A percentile compares a stretch with the other conserved stretches of the same genome.
Evolutionary conservation across 345 rosid genomes (phyloP).

Genomic region (Streptanthus diversifolius): DNA sequence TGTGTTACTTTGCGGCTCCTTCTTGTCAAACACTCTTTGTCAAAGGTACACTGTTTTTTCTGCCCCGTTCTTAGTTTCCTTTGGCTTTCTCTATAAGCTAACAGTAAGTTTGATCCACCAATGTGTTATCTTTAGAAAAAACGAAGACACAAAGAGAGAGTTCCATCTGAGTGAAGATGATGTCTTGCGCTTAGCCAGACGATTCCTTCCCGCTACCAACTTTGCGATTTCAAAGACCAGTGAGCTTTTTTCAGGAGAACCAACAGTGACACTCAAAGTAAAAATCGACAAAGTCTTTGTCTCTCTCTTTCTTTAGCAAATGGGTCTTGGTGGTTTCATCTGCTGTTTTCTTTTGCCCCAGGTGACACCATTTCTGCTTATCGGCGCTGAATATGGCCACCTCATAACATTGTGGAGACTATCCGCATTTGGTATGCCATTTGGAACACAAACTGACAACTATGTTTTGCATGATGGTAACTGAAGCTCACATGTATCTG

Average conservation of each 20-base stretch:
- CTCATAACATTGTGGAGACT: slow-evolving; percentile 72
- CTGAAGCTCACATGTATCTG: slow-evolving; percentile 13
- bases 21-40: slow-evolving; percentile 72
- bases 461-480: not conserved
- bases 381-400: slow-evolving; percentile 91
- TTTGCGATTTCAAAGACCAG: slow-evolving; percentile 60
- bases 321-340: not conserved
- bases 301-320: not conserved
- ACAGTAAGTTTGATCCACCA: not conserved
- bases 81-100: not conserved
- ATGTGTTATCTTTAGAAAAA: slow-evolving; percentile 41
- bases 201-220: slow-evolving; percentile 74
- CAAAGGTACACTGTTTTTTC: slow-evolving; percentile 42
- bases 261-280: slow-evolving; percentile 91
- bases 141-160: slow-evolving; percentile 35
- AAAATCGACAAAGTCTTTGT: not conserved
- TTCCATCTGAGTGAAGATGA: slow-evolving; percentile 70
- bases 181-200: slow-evolving; percentile 54
- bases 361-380: slow-evolving; percentile 82
- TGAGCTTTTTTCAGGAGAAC: slow-evolving; percentile 88
- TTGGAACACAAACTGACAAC: slow-evolving; percentile 8
- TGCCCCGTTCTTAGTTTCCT: not conserved
- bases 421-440: slow-evolving; percentile 55
- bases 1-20: slow-evolving; percentile 71
- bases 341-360: slow-evolving; percentile 28